Percentiles rank a stretch among this genome's conserved stretches.
Conservation (phyloP, 495 filamentous ascomycete genomes). For the Chaetomium cochliodes region DNA sequence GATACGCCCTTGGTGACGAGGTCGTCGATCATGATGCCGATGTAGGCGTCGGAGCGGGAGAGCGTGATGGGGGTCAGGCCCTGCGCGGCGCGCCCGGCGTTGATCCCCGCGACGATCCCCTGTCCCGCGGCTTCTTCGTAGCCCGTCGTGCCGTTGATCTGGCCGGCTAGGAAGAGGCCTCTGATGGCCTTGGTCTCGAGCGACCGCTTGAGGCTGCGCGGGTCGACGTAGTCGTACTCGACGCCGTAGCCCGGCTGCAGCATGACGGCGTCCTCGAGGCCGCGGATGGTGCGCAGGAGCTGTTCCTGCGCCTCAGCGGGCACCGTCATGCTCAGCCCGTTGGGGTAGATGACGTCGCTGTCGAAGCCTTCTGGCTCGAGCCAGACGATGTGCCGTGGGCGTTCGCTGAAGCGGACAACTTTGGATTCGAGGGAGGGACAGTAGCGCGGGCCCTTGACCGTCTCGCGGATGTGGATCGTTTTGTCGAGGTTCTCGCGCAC, state of each 20-base stretch:
- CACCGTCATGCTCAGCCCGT: constrained; percentile 95
- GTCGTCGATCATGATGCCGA: constrained; percentile 99
- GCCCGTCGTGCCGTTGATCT: constrained; percentile 97
- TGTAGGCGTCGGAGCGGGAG: constrained; percentile 86
- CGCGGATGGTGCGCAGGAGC: constrained; percentile 77
- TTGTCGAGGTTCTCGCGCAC: constrained; percentile 85
- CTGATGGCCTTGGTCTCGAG: constrained; percentile 90
- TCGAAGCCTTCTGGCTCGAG: constrained; percentile 95
- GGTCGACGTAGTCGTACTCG: constrained; percentile 98
- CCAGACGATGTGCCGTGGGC: constrained; percentile 84
- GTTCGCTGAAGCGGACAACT: constrained; percentile 79
- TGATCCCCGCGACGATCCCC: constrained; percentile 88
- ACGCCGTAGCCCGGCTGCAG: constrained; percentile 96
- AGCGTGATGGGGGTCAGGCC: constrained; percentile 62
- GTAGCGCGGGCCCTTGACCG: constrained; percentile 89
- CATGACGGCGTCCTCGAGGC: constrained; percentile 89
- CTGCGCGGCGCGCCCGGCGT: constrained; percentile 78
- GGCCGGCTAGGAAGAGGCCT: constrained; percentile 89
- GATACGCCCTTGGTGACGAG: constrained; percentile 95
- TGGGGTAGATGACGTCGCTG: constrained; percentile 89
- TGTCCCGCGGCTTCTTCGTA: constrained; percentile 97
- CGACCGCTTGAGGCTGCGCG: constrained; percentile 77
- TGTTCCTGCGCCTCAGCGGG: constrained; percentile 80
- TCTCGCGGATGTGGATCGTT: constrained; percentile 93
- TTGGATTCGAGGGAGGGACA: constrained; percentile 96